These are phyloP conservation scores for Ceratobasidium sp. DNA, from an alignment of 1,284 basidiomycete genomes.

Conservation along the genomic window DNA sequence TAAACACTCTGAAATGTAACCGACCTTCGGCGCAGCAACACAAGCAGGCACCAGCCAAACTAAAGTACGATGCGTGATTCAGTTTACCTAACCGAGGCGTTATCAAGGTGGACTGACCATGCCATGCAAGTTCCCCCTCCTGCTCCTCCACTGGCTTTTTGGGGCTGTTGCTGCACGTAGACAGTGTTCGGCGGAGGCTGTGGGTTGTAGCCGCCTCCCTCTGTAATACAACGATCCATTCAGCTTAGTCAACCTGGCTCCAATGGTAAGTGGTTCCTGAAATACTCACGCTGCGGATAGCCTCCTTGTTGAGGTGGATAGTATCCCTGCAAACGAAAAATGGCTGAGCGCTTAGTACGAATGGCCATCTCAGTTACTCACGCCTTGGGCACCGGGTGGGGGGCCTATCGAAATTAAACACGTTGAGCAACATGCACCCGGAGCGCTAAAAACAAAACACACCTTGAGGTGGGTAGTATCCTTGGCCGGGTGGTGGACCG, in stretches of 20 bases:
- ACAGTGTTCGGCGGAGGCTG: conserved; percentile 37
- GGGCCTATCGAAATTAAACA: conserved; percentile 24
- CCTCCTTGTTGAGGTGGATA: conserved; percentile 14
- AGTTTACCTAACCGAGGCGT: neutral
- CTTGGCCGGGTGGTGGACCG: conserved; percentile 3
- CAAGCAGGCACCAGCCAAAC: conserved; percentile 40
- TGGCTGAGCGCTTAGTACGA: neutral
- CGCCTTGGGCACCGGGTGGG: conserved; percentile 31
- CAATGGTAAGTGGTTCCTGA: too few species aligned
- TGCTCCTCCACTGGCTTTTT: conserved; percentile 19
- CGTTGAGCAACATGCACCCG: neutral
- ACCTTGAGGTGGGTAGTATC: conserved; percentile 30
- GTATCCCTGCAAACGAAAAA: conserved; percentile 15
- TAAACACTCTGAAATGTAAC: neutral
- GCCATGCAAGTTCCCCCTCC: conserved; percentile 39
- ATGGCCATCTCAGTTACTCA: neutral
- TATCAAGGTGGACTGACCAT: conserved; percentile 21
- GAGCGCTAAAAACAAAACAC: neutral
- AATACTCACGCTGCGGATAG: conserved; percentile 30
- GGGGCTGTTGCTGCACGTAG: conserved; percentile 32
- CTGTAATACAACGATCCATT: neutral
- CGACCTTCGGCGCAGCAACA: conserved; percentile 38
- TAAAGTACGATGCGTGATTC: neutral
- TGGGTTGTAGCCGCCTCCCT: conserved; percentile 26
- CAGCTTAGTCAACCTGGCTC: too few species aligned